Evolutionary conservation across 2,329 filamentous ascomycete genomes (phyloP).

Genomic region (Septoria petroselini): DNA sequence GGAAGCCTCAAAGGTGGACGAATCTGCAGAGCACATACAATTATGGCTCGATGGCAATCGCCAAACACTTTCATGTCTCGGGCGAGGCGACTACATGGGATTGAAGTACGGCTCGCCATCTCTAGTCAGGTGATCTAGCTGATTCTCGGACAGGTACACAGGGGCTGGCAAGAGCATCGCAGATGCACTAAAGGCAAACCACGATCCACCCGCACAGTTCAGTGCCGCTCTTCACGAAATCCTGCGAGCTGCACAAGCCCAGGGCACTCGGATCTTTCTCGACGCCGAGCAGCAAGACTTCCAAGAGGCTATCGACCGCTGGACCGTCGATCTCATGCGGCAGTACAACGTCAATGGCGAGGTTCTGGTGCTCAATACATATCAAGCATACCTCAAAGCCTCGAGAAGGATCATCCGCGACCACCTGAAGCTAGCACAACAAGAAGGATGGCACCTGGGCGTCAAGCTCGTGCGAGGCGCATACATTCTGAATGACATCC

Average conservation of each 20-base stretch:
- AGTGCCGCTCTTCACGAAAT: conserved; percentile 43
- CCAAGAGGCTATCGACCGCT: conserved; percentile 52
- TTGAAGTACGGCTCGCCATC: conserved; percentile 43
- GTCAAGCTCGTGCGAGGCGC: conserved; percentile 55
- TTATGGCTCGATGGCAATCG: conserved; percentile 55
- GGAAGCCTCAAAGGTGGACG: conserved; percentile 45
- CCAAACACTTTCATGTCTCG: conserved; percentile 53
- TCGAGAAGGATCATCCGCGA: conserved; percentile 46
- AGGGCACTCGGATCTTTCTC: conserved; percentile 49
- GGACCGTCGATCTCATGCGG: conserved; percentile 54
- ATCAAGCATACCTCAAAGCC: conserved; percentile 54
- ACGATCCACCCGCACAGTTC: conserved; percentile 4
- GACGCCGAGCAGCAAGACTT: conserved; percentile 56
- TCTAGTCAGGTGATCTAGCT: background rate
- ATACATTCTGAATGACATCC: conserved; percentile 50
- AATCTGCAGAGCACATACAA: conserved; percentile 27
- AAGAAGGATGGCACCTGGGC: conserved; percentile 50
- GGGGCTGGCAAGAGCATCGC: conserved; percentile 19
- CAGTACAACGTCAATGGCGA: conserved; percentile 48
- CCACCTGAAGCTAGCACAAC: conserved; percentile 47
- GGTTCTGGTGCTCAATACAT: conserved; percentile 50
- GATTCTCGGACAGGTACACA: conserved; percentile 1
- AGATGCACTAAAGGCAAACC: conserved; percentile 1
- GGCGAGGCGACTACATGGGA: conserved; percentile 51
- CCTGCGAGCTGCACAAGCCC: conserved; percentile 44